Conservation (phyloP, 1,139 yeast species). For the Yamadazyma trypodendri region DNA sequence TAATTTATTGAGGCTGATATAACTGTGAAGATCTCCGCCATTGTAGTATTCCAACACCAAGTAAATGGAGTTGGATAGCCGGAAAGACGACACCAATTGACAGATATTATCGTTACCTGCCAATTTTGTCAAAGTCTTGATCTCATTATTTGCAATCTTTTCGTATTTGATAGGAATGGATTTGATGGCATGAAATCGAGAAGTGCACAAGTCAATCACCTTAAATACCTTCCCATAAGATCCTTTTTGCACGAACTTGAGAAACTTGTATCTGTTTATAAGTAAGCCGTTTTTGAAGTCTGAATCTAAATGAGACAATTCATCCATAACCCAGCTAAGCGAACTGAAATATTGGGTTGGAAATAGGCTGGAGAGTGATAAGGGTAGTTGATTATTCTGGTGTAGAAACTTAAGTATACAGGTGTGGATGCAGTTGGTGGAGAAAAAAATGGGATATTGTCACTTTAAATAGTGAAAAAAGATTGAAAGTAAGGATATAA, state of each 20-base stretch:
- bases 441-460: no score
- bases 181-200: conserved; percentile 35
- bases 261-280: conserved; percentile 2
- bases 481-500: no score
- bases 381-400: no score
- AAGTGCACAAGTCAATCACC: conserved; percentile 35
- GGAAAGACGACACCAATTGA: conserved; percentile 43
- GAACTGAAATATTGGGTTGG: no score
- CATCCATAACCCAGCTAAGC: no score
- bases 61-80: conserved; percentile 37
- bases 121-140: conserved; percentile 37
- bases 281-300: conserved; percentile 3
- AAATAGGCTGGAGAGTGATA: no score
- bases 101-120: conserved; percentile 41
- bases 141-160: conserved; percentile 48
- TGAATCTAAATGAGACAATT: conserved; percentile 1
- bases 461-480: no score
- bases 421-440: no score
- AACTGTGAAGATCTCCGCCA: conserved; percentile 32
- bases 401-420: no score
- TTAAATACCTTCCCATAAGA: conserved; percentile 54
- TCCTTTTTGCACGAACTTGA: conserved; percentile 41
- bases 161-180: conserved; percentile 12
- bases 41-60: conserved; percentile 51
- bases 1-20: conserved; percentile 25